These are phyloP conservation scores for Paratinospora sagittata DNA, from an alignment of 164 flowering plant species.

Conservation along the genomic window DNA sequence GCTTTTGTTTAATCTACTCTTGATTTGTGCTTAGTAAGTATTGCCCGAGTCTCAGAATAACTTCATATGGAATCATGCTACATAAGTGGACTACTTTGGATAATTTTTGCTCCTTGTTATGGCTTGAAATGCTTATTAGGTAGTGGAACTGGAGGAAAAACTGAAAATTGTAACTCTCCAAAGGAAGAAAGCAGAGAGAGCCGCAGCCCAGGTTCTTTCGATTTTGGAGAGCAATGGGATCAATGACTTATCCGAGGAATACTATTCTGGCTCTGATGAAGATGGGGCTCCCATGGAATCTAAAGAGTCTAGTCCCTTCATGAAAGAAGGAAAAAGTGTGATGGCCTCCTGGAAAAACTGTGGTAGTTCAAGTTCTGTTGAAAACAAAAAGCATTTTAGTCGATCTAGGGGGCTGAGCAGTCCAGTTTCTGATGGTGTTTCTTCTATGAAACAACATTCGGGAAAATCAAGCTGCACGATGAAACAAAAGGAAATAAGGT, in stretches of 20 bases:
- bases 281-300: constrained; percentile 36
- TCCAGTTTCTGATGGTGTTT: constrained; percentile 28
- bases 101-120: constrained; percentile 1
- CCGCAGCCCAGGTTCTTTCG: constrained; percentile 69
- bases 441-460: constrained; percentile 37
- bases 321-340: constrained; percentile 28
- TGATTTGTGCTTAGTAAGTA: background rate
- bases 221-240: constrained; percentile 55
- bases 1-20: background rate
- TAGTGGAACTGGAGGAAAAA: constrained; percentile 72
- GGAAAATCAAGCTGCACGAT: constrained; percentile 79
- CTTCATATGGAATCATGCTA: background rate
- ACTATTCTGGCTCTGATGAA: constrained; percentile 54
- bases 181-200: constrained; percentile 78
- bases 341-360: constrained; percentile 60
- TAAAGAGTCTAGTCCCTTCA: constrained; percentile 20
- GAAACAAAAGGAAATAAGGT: constrained; percentile 55
- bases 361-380: constrained; percentile 28
- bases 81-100: background rate
- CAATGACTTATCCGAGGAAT: constrained; percentile 51
- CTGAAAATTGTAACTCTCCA: constrained; percentile 58
- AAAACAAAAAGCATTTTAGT: constrained; percentile 29
- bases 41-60: background rate
- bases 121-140: constrained; percentile 34
- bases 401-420: constrained; percentile 32